These are phyloP conservation scores for Nothopassalora personata DNA, from an alignment of 2,329 filamentous ascomycete species.

Conservation along the genomic window DNA sequence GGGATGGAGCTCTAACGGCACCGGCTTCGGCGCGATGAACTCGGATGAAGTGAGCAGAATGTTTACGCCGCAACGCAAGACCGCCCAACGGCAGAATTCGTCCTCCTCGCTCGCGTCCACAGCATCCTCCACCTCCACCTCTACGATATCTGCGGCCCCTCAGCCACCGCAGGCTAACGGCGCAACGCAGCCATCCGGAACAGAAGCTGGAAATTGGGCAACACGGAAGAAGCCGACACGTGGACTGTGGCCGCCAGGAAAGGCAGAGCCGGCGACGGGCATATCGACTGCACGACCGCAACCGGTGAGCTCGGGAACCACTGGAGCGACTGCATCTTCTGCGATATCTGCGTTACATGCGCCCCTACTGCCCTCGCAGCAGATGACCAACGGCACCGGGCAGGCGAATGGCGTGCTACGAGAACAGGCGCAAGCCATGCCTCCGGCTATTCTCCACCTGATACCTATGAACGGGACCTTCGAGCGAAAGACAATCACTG, in stretches of 20 bases:
- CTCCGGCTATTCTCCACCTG: slow-evolving; percentile 75
- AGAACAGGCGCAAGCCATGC: slow-evolving; percentile 45
- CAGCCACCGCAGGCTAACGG: slow-evolving; percentile 53
- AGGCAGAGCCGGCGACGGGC: slow-evolving; percentile 60
- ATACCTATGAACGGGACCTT: slow-evolving; percentile 93
- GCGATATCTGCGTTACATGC: slow-evolving; percentile 60
- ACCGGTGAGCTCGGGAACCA: slow-evolving; percentile 53
- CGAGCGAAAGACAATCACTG: slow-evolving; percentile 90
- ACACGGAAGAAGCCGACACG: slow-evolving; percentile 47
- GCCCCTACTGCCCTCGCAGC: slow-evolving; percentile 62
- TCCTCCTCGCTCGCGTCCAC: slow-evolving; percentile 71
- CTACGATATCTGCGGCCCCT: slow-evolving; percentile 56
- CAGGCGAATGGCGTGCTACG: slow-evolving; percentile 55
- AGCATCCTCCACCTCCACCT: slow-evolving; percentile 63
- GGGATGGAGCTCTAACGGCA: slow-evolving; percentile 58
- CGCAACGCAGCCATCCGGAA: slow-evolving; percentile 41
- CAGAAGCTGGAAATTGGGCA: slow-evolving; percentile 38
- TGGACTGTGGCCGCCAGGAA: slow-evolving; percentile 60
- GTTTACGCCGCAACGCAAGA: slow-evolving; percentile 70
- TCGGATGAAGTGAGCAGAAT: slow-evolving; percentile 80
- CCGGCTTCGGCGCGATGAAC: slow-evolving; percentile 65
- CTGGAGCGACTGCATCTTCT: slow-evolving; percentile 55
- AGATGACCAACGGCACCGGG: slow-evolving; percentile 56
- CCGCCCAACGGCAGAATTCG: slow-evolving; percentile 79
- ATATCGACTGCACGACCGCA: slow-evolving; percentile 58